Percentiles rank a stretch among this genome's conserved stretches.
Conservation (phyloP, 1,139 yeast species). For the Suhomyces terraborum region DNA sequence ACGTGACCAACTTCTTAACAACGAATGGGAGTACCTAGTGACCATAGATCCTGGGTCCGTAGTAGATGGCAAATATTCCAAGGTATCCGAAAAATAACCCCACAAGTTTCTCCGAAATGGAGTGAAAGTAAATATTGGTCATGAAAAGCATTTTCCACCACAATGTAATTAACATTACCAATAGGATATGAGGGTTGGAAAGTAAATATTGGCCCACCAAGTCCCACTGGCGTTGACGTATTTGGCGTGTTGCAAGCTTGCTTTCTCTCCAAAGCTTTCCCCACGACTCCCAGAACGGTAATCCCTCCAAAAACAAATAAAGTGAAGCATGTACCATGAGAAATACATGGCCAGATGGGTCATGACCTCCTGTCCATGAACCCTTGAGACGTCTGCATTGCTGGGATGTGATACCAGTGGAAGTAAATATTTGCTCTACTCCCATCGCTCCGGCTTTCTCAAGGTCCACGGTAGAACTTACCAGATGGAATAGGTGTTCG, state of each 20-base stretch:
- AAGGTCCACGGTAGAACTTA: constrained; percentile 3
- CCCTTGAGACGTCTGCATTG: constrained; percentile 68
- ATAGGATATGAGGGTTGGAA: constrained; percentile 46
- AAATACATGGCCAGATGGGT: constrained; percentile 94
- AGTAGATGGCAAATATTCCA: constrained; percentile 43
- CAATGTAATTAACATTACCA: constrained; percentile 48
- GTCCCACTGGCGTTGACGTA: constrained; percentile 1
- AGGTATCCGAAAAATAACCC: constrained; percentile 65
- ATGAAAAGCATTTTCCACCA: constrained; percentile 91
- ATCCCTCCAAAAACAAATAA: constrained; percentile 67
- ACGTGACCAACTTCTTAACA: too few species aligned
- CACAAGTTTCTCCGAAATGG: constrained; percentile 67
- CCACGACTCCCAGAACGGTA: constrained; percentile 40
- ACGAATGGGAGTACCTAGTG: too few species aligned
- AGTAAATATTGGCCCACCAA: constrained; percentile 16
- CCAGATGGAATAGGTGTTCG: constrained; percentile 10
- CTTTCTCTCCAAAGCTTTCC: constrained; percentile 5
- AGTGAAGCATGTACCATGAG: constrained; percentile 71
- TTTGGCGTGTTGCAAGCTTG: background rate
- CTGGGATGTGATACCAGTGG: constrained; percentile 42
- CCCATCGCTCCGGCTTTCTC: constrained; percentile 1
- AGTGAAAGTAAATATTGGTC: constrained; percentile 86
- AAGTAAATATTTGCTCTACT: constrained; percentile 20
- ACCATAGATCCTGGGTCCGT: constrained; percentile 31
- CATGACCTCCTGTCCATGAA: constrained; percentile 89